Evolutionary conservation across 805 yeast species (phyloP), one percentile per base, ranked within the genome.

Genomic region (Metschnikowia cubensis): DNA sequence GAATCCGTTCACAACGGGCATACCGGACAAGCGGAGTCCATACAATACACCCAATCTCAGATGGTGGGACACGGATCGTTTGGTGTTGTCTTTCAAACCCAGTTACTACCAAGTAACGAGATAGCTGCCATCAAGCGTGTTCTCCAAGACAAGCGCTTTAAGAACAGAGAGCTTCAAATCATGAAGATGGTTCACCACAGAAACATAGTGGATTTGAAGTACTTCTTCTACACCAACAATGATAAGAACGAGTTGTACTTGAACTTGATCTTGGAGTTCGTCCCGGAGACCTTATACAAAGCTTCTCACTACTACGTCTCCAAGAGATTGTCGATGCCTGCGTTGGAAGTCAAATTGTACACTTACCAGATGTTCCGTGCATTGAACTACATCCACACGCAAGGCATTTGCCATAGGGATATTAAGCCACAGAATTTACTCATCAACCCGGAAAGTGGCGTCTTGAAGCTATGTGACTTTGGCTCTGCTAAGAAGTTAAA

Each of bases 31-130:
- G 61, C 73, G 31, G 73, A 75, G 45, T 78, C 80, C 46, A 79
- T 92, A 49, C 81, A 84, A 44, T 89, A 88, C 70, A 85, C 91
- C 15, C 89, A 85, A 60, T 81, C 88, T 37, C 86, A 88, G 58
- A 90, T 91, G 78, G 94, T 92, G 38, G 99, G 99, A n/a, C 95
- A 89, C 68, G 99, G 99, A 10, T 91, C 98, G n/a, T 94, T 94
- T 72, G 99, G 99, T 2, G 91, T 90, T 33, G 99, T 94, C n/a
- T 90, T 89, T 65, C 94, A 89, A 58, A 89, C 96, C 6, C 83
- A 81, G 51, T 74, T 94, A 36, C 63, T 80, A 53, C 90, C 92
- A 15, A 77, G 86, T 20, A 83, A 86, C 52, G 87, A 84, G 59
- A 79, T 83, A 38, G 95, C 92, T 17, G 99, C 99, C 45, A 89